phyloP scores from a whole-genome alignment of 2,329 filamentous ascomycete species.

The Fusarium lyarnte region DNA sequence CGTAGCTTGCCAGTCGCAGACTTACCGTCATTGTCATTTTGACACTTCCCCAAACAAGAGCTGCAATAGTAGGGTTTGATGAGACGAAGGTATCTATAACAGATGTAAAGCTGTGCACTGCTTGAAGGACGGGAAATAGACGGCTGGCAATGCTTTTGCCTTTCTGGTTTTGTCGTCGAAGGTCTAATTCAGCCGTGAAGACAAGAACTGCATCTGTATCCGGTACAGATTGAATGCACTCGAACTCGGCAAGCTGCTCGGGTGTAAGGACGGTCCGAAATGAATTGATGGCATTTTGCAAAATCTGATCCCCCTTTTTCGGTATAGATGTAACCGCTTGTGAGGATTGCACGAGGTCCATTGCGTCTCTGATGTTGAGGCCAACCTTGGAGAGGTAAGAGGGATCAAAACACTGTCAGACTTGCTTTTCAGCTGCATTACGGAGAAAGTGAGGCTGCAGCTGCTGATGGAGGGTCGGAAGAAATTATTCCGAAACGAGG shows the following conservation, averaged over 20 bases:
- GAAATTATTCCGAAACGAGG: too few relatives aligned
- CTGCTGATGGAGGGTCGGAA: too few relatives aligned
- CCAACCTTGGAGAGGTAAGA: too few relatives aligned
- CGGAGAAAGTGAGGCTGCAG: background rate
- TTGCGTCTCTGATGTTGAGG: background rate
- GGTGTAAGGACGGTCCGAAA: background rate
- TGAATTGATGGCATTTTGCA: background rate
- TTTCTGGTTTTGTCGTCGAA: constrained; percentile 26
- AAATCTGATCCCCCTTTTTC: rapidly evolving
- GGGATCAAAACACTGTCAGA: background rate
- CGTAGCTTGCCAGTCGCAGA: too few relatives aligned
- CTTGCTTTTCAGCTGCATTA: background rate
- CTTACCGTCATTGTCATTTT: constrained; percentile 41
- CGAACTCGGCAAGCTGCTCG: constrained; percentile 10
- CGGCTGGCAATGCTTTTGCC: constrained; percentile 44
- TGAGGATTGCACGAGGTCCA: background rate
- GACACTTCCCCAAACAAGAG: constrained; percentile 56
- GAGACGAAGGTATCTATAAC: constrained; percentile 52
- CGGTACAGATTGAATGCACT: constrained; percentile 7
- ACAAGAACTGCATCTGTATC: constrained; percentile 45
- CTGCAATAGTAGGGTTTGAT: constrained; percentile 49
- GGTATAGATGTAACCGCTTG: rapidly evolving
- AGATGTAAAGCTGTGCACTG: constrained; percentile 50
- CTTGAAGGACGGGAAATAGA: constrained; percentile 46
- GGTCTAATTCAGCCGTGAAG: constrained; percentile 49